Percentiles rank a stretch among this genome's conserved stretches.
Evolutionary conservation across 148 eudicot species (phyloP).

Genomic region (Camellia japonica): DNA sequence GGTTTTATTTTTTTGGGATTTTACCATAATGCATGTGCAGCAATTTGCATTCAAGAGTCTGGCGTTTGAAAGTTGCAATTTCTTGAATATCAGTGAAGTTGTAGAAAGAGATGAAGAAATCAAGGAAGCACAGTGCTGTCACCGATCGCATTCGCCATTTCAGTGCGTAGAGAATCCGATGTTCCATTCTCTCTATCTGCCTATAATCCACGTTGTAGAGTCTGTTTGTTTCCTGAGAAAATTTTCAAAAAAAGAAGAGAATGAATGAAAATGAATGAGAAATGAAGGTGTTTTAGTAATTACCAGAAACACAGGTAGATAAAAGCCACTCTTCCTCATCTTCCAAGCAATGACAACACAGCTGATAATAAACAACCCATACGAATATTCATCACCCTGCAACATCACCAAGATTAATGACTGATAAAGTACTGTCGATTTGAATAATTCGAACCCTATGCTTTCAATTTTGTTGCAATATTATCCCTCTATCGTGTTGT

Average conservation of each 20-base stretch:
- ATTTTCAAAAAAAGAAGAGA: too few relatives aligned
- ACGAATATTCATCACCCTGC: neutral
- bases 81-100: neutral
- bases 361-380: neutral
- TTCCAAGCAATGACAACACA: neutral
- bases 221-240: too few relatives aligned
- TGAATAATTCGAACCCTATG: too few relatives aligned
- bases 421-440: too few relatives aligned
- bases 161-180: neutral
- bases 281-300: neutral
- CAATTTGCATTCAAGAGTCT: neutral
- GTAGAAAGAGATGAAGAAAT: neutral
- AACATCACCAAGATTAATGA: too few relatives aligned
- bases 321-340: neutral
- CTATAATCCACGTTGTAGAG: neutral
- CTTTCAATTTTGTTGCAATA: too few relatives aligned
- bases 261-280: too few relatives aligned
- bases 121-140: neutral
- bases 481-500: too few relatives aligned
- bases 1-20: neutral
- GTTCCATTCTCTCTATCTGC: neutral
- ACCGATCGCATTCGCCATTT: neutral
- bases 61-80: neutral
- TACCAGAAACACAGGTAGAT: neutral
- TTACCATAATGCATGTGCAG: neutral